phyloP scores from a whole-genome alignment of 371 early-diverging fungal genomes.

The Zancudomyces culisetae region DNA sequence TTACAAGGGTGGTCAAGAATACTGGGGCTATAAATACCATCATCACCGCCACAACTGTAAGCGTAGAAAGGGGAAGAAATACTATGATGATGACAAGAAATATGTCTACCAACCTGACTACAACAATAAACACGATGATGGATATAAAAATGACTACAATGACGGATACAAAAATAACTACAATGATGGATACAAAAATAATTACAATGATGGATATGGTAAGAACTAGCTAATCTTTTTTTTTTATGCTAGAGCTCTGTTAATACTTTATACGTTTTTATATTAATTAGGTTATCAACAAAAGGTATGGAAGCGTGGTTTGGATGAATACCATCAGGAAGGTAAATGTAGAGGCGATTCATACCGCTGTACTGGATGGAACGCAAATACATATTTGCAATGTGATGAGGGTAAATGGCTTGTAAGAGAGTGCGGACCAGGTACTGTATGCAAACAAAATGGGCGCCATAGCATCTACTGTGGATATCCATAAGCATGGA shows the following conservation, averaged over 20 bases:
- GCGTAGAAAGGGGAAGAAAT: no score
- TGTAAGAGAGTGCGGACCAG: background rate
- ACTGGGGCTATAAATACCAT: no score
- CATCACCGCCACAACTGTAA: no score
- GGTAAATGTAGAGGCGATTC: background rate
- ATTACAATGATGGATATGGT: background rate
- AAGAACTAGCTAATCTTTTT: no score
- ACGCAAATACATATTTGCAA: conserved; percentile 1
- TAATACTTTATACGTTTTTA: no score
- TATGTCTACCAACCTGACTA: no score
- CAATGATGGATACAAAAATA: background rate
- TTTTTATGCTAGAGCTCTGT: no score
- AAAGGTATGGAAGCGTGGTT: no score
- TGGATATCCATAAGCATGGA: background rate
- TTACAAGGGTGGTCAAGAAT: no score
- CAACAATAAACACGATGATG: background rate
- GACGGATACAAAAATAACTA: background rate
- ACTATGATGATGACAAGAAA: no score
- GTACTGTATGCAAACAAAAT: background rate
- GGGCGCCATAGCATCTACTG: background rate
- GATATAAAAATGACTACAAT: background rate
- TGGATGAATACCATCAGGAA: background rate
- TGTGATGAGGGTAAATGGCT: background rate
- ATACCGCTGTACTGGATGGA: background rate
- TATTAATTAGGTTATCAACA: no score